These are phyloP conservation scores for Lolium perenne DNA, from an alignment of 176 grass and related monocot species.

Conservation along the genomic window DNA sequence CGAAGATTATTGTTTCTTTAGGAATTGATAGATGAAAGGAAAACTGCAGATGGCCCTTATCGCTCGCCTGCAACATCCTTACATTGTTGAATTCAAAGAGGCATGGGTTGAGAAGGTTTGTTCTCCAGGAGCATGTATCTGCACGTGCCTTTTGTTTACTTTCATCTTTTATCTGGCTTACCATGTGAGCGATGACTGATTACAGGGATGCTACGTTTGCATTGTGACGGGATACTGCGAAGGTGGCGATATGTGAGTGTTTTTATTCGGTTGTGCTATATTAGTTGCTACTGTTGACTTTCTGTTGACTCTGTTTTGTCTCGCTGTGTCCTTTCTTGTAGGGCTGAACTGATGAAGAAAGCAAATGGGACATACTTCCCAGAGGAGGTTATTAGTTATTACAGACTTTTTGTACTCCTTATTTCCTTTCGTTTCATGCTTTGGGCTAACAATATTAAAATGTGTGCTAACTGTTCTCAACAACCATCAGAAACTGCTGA, in stretches of 20 bases:
- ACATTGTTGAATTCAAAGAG: conserved; percentile 97
- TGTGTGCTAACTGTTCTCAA: conserved; percentile 43
- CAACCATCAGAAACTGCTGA: conserved; percentile 81
- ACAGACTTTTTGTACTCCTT: conserved; percentile 14
- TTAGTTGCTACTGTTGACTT: conserved; percentile 23
- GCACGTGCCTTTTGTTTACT: conserved; percentile 18
- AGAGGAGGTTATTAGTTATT: conserved; percentile 70
- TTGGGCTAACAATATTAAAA: conserved; percentile 19
- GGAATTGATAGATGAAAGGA: conserved; percentile 36
- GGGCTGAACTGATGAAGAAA: conserved; percentile 97
- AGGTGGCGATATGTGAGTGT: conserved; percentile 97
- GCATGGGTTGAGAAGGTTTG: conserved; percentile 99
- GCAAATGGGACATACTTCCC: conserved; percentile 90
- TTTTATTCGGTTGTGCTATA: conserved; percentile 9
- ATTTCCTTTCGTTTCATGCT: not conserved
- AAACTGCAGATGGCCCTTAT: conserved; percentile 94
- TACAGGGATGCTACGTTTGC: conserved; percentile 95
- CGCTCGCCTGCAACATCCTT: conserved; percentile 92
- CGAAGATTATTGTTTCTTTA: not conserved
- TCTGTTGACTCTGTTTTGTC: conserved; percentile 15
- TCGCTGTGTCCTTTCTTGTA: conserved; percentile 45
- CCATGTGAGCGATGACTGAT: conserved; percentile 25
- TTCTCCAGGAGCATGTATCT: conserved; percentile 22
- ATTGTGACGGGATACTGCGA: conserved; percentile 99
- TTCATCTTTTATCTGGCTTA: conserved; percentile 41